phyloP scores from a whole-genome alignment of 495 filamentous ascomycete genomes.

The Bryoglossum gracile region DNA sequence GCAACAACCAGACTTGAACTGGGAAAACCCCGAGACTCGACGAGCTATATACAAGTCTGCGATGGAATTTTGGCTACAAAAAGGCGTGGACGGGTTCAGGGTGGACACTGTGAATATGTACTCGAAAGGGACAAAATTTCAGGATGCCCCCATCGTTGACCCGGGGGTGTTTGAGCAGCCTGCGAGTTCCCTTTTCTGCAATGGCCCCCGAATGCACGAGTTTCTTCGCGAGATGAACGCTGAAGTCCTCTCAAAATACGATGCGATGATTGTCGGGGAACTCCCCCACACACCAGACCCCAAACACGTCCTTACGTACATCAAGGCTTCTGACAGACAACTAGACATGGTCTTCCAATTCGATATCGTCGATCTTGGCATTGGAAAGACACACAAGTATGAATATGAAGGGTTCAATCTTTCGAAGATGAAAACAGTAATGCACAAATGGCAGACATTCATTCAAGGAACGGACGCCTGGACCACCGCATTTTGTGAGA shows the following conservation, averaged over 20 bases:
- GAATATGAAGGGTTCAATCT: conserved; percentile 41
- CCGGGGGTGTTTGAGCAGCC: conserved; percentile 30
- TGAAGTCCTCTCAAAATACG: conserved; percentile 55
- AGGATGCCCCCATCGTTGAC: conserved; percentile 53
- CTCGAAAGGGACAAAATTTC: conserved; percentile 53
- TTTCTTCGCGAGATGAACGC: conserved; percentile 49
- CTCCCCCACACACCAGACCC: conserved; percentile 53
- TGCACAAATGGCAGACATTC: conserved; percentile 58
- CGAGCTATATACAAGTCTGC: conserved; percentile 56
- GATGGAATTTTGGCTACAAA: conserved; percentile 67
- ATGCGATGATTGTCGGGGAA: conserved; percentile 65
- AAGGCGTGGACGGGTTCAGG: conserved; percentile 60
- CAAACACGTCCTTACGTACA: conserved; percentile 51
- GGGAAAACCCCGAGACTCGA: conserved; percentile 55
- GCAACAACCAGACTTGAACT: conserved; percentile 69
- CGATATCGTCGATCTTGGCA: conserved; percentile 55
- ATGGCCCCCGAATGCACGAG: conserved; percentile 53
- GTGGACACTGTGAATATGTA: conserved; percentile 39
- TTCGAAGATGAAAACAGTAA: conserved; percentile 47
- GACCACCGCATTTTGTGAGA: conserved; percentile 68
- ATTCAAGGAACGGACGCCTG: conserved; percentile 65
- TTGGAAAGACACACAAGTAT: conserved; percentile 47
- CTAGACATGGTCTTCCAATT: conserved; percentile 76
- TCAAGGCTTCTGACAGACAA: conserved; percentile 50
- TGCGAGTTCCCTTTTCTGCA: conserved; percentile 41